Percentiles rank a stretch among this genome's conserved stretches.
Evolutionary conservation across 371 early-diverging fungal species (phyloP).

Genomic region (Lichtheimia ramosa): DNA sequence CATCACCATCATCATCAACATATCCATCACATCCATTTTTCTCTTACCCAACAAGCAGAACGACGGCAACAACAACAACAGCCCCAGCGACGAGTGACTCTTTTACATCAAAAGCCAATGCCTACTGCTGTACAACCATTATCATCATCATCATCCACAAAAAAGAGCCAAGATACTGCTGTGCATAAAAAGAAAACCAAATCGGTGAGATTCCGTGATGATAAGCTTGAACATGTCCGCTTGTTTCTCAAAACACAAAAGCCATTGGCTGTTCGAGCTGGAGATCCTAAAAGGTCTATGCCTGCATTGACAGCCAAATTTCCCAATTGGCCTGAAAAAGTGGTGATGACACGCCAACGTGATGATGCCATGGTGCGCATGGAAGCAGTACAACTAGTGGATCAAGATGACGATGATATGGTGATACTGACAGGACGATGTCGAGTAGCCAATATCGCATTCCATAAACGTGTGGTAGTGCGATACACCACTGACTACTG

Average conservation of each 20-base stretch:
- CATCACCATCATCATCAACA: not conserved
- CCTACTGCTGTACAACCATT: not conserved
- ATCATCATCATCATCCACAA: conserved; percentile 3
- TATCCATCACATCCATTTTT: not conserved
- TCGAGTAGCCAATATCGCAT: conserved; percentile 78
- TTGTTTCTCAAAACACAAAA: conserved; percentile 58
- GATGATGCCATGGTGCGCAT: conserved; percentile 19
- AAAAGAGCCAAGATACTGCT: not conserved
- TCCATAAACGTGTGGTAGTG: conserved; percentile 70
- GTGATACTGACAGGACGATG: conserved; percentile 53
- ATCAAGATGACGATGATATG: conserved; percentile 35
- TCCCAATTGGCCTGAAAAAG: conserved; percentile 34
- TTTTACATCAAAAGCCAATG: conserved; percentile 4
- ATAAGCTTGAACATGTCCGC: conserved; percentile 55
- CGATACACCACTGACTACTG: conserved; percentile 73
- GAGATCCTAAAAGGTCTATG: conserved; percentile 30
- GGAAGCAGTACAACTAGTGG: conserved; percentile 22
- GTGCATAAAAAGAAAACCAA: conserved; percentile 20
- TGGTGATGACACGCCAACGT: not conserved
- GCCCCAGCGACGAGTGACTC: not conserved
- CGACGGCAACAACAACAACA: not conserved
- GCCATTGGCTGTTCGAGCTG: conserved; percentile 47
- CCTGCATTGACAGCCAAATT: conserved; percentile 10
- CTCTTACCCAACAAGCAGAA: not conserved
- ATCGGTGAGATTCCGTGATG: conserved; percentile 27